phyloP scores from a whole-genome alignment of 164 flowering plant genomes.

The Aristolochia contorta region DNA sequence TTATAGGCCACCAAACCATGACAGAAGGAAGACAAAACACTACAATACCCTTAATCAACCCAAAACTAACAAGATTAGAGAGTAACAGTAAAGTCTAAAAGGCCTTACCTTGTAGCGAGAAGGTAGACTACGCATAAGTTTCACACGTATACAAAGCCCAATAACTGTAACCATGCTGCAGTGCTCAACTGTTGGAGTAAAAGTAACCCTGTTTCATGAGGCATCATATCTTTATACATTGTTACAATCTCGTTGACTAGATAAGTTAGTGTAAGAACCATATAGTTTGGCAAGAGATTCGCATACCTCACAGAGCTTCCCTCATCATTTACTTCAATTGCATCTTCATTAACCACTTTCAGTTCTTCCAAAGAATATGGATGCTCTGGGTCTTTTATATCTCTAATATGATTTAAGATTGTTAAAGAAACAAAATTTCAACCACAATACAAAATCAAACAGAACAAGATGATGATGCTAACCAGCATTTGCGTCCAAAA shows the following conservation, averaged over 20 bases:
- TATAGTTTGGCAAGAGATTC: neutral
- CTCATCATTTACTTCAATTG: conserved; percentile 64
- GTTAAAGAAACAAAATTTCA: conserved; percentile 27
- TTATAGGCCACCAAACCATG: neutral
- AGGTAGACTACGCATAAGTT: conserved; percentile 73
- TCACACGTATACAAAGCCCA: conserved; percentile 76
- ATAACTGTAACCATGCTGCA: conserved; percentile 83
- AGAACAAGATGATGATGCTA: no score
- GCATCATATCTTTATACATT: neutral
- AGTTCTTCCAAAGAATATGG: conserved; percentile 89
- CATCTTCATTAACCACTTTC: conserved; percentile 82
- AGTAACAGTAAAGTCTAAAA: no score
- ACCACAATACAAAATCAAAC: neutral
- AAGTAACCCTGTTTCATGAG: conserved; percentile 51
- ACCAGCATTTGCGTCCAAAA: no score
- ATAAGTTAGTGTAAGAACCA: neutral
- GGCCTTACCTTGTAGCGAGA: conserved; percentile 68
- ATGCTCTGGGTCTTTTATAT: conserved; percentile 92
- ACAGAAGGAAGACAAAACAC: neutral
- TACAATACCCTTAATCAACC: neutral
- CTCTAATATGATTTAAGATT: conserved; percentile 64
- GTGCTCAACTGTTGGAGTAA: conserved; percentile 86
- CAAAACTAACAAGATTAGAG: neutral
- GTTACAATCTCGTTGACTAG: neutral
- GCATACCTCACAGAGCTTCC: conserved; percentile 51